Base-by-base conservation (phyloP, 1,284 basidiomycete species). In the Rhodotorula sp. region DNA sequence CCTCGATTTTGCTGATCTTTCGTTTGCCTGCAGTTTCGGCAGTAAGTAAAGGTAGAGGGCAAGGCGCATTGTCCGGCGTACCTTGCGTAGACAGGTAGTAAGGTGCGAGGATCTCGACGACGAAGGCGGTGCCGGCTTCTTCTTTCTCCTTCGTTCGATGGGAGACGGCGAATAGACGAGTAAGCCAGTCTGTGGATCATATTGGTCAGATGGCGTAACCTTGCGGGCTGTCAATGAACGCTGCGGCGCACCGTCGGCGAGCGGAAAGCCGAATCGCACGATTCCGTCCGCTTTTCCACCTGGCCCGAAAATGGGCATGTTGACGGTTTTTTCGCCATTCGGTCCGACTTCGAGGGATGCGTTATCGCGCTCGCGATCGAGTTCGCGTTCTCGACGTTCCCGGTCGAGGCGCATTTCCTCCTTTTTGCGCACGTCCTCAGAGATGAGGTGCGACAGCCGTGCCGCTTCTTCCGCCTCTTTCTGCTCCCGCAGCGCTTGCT, bases 11-110 rank as follows among this genome's bases (percentile, higher is more conserved):
- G 34, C 67, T 62, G 19, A 78, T 60, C 54, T 78, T 78, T 18
- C 76, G 72, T 50, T 73, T 73, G 18, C 76, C 76, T 67, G 69
- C 16, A 8, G 2, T 49, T 34, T 2, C 12, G 16, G 15, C 7
- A 16, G 23, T 6, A 2, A 18, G 58, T 49, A 16, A 52, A 52
- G 12, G 10, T 1, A 19, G 19, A 5, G 26, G 0, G 14, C 10
- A 8, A 4, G 50, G 4, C 23, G 19, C 23, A 4, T 19, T 0
- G 5, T 5, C 43, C 3, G 6, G 2, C 47, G 16, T 4, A 64
- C 72, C 75, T 55, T 75, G 76, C 2, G 75, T 60, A 0, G 75
- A 74, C 43, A 75, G 66, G 47, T 73, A 77, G 66, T 77, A 77
- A 0, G 76, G 75, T 26, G 70, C 72, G 49, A 77, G 69, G 16